Evolutionary conservation across 2,329 filamentous ascomycete species (phyloP), one percentile per base, ranked within the genome.

Genomic region (Aspergillus brasiliensis): DNA sequence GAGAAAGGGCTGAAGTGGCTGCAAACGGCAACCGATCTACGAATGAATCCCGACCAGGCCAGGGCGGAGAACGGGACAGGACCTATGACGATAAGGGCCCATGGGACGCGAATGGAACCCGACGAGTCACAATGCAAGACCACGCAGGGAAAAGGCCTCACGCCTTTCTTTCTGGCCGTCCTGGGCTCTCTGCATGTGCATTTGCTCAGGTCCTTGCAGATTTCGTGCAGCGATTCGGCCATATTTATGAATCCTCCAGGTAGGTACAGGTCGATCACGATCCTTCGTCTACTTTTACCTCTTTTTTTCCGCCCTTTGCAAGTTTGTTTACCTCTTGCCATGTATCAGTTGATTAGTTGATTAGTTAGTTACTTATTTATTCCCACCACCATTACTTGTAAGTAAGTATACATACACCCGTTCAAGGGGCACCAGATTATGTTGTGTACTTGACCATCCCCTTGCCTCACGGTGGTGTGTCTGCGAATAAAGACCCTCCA

Each of bases 121-220:
- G 68, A 72, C 70, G 62, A 71, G 70, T 73, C 70, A 73, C 61
- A 71, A 71, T 55, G 59, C 63, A 58, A 66, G 69, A 62, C 62
- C 47, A 48, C 46, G 40, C 15, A 57, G 19, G 51, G 21, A 40
- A 57, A 62, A 62, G 58, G 53, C 57, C 62, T 64, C 58, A 60
- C 57, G 37, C 51, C 53, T 47, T 25, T 25, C 31, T 34, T 34
- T 34, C 44, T 56, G 8, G 25, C 17, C 31, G 34, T 55, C 38
- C 19, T 57, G 25, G 25, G 51, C 23, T 19, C 40, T 46, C 52
- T 55, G 58, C 57, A 65, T 63, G 61, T 63, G 58, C 61, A 61
- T 63, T 34, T 40, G 57, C 51, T 63, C 53, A 51, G 62, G 62
- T 72, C 69, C 70, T 73, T 73, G 69, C 68, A 71, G 66, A 69